Evolutionary conservation across 352 stramenopile genomes (phyloP).

Genomic region (Pythium volutum): DNA sequence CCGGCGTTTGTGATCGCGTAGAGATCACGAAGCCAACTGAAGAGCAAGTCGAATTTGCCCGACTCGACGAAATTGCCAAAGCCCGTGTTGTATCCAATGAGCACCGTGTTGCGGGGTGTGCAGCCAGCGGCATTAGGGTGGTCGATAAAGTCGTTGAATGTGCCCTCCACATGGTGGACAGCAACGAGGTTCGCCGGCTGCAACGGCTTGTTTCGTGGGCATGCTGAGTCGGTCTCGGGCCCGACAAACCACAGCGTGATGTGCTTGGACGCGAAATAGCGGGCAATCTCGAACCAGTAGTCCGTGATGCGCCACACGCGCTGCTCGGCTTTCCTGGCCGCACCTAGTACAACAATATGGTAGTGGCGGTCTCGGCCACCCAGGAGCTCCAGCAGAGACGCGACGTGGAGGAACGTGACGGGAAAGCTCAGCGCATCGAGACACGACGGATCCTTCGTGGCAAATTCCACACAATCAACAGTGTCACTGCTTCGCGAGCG

Average conservation of each 20-base stretch:
- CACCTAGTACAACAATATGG: constrained; percentile 54
- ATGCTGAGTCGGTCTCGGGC: constrained; percentile 37
- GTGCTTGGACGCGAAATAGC: constrained; percentile 31
- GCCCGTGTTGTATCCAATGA: constrained; percentile 73
- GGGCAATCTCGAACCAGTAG: constrained; percentile 62
- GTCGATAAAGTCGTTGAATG: constrained; percentile 48
- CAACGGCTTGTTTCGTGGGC: neutral
- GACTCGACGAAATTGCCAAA: constrained; percentile 80
- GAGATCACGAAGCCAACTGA: constrained; percentile 72
- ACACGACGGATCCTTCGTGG: constrained; percentile 55
- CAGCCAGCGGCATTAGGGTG: constrained; percentile 30
- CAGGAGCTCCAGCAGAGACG: constrained; percentile 35
- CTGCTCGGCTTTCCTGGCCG: constrained; percentile 69
- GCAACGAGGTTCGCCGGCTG: constrained; percentile 25
- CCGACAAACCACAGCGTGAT: constrained; percentile 65
- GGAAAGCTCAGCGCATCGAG: constrained; percentile 76
- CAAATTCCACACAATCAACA: constrained; percentile 34
- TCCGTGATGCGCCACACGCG: constrained; percentile 59
- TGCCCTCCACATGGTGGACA: constrained; percentile 42
- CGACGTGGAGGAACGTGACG: constrained; percentile 53
- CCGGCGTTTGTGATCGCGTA: constrained; percentile 45
- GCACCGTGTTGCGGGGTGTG: constrained; percentile 39
- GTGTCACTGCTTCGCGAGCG: constrained; percentile 23
- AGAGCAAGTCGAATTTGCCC: constrained; percentile 42
- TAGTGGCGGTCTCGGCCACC: constrained; percentile 3